A percentile compares a stretch with the other conserved stretches of the same genome.
Conservation (phyloP, 2,329 filamentous ascomycete species). For the Cordyceps cateniannulata region DNA sequence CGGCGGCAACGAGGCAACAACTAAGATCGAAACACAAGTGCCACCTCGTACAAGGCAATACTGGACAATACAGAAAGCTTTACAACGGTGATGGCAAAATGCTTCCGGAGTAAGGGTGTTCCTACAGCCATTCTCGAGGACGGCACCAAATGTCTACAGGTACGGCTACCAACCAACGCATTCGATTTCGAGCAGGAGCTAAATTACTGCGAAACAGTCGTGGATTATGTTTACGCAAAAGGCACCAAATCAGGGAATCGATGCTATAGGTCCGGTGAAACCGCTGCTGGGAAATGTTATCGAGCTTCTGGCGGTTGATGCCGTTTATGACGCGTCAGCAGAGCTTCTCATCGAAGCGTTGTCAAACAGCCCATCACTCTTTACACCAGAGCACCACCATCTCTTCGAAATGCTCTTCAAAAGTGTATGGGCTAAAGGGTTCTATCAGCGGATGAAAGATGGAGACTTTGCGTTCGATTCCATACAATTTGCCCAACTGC, state of each 20-base stretch:
- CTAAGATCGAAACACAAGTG: constrained; percentile 20
- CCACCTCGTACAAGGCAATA: constrained; percentile 33
- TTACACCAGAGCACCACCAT: constrained; percentile 51
- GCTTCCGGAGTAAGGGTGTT: constrained; percentile 26
- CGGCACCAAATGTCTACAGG: constrained; percentile 56
- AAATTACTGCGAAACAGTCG: constrained; percentile 36
- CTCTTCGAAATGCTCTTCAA: constrained; percentile 54
- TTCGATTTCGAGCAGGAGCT: constrained; percentile 19
- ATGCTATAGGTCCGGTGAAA: constrained; percentile 53
- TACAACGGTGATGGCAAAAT: constrained; percentile 32
- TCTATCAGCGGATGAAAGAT: constrained; percentile 47
- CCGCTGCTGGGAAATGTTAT: constrained; percentile 55
- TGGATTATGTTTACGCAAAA: constrained; percentile 71
- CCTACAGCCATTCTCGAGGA: constrained; percentile 40
- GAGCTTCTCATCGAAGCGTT: constrained; percentile 62
- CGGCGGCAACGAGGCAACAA: constrained; percentile 17
- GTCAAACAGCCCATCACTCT: constrained; percentile 57
- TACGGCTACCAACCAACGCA: constrained; percentile 29
- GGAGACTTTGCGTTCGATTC: constrained; percentile 59
- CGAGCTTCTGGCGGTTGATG: constrained; percentile 50
- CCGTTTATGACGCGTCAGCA: constrained; percentile 52
- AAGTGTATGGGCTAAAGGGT: constrained; percentile 50
- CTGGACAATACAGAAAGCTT: constrained; percentile 35
- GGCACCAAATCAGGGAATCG: constrained; percentile 49
- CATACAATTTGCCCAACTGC: constrained; percentile 58